Evolutionary conservation across 148 eudicot species (phyloP), one percentile per base, ranked within the genome.

Genomic region (Drosera capensis): DNA sequence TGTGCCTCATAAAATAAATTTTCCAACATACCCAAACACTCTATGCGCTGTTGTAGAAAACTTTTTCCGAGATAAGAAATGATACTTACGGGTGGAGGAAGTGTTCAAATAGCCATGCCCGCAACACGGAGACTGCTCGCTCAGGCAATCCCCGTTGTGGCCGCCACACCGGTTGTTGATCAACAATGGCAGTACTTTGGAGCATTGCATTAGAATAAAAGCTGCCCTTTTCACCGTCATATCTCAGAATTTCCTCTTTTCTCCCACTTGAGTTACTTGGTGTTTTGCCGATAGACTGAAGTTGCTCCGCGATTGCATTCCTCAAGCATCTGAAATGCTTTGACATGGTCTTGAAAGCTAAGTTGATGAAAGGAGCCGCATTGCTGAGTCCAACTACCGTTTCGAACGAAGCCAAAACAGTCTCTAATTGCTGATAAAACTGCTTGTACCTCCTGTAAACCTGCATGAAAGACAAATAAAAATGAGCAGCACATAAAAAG

Each of bases 111-210:
- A 82, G 60, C 93, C 93, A 82, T 46, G 93, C 76, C 0, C 93
- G 65, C 14, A 82, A 53, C 24, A 82, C 51, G 0, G 85, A 68
- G 51, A 82, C 93, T 28, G 86, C 73, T 43, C 71, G 62, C 44
- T 82, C 86, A 11, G 93, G 93, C 18, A 82, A 60, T 11, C 93
- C 93, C 46, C 93, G 59, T 46, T 82, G 93, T 3, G 93, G 86
- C 54, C 93, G 64, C 93, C 93, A 82, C 0, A 75, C 68, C 25
- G 73, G 73, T 49, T 62, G 75, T 37, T 71, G 71, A 14, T 35
- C 55, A 31, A 24, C 18, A 24, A 41, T 4, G 23, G 49, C 15
- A 43, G 40, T 14, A 37, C 21, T 26, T 12, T 41, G 50, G 19
- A 34, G 20, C 4, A 16, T 15, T 44, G 40, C 34, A n/a, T 21